phyloP scores from a whole-genome alignment of 2,329 filamentous ascomycete species.

The Fusarium sp. region DNA sequence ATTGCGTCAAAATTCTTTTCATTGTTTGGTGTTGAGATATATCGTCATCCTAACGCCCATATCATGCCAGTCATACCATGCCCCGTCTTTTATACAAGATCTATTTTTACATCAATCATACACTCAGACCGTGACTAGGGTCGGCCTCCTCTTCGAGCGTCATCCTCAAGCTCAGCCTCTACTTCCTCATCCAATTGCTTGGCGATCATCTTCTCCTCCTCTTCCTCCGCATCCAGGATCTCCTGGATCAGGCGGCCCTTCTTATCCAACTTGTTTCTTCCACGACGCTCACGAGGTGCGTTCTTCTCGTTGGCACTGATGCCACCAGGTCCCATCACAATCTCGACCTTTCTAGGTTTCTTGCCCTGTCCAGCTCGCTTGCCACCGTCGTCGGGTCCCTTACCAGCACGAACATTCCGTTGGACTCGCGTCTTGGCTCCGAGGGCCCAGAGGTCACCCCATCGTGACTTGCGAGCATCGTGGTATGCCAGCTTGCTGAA shows the following conservation, averaged over 20 bases:
- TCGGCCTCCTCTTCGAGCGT: conserved; percentile 30
- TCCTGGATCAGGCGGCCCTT: conserved; percentile 58
- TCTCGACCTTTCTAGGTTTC: conserved; percentile 56
- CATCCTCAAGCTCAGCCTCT: conserved; percentile 46
- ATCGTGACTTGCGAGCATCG: conserved; percentile 88
- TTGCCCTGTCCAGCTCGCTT: conserved; percentile 59
- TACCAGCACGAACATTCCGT: conserved; percentile 72
- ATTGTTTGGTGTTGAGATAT: conserved; percentile 42
- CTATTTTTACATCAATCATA: conserved; percentile 40
- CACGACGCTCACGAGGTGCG: conserved; percentile 54
- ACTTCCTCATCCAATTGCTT: conserved; percentile 52
- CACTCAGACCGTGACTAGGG: conserved; percentile 15
- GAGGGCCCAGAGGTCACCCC: conserved; percentile 96
- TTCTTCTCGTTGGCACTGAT: conserved; percentile 57
- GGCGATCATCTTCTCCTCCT: conserved; percentile 50
- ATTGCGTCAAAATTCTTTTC: conserved; percentile 5
- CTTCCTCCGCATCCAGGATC: conserved; percentile 53
- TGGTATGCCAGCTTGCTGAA: conserved; percentile 87
- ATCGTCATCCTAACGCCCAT: conserved; percentile 32
- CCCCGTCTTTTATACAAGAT: conserved; percentile 36
- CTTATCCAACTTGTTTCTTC: conserved; percentile 58
- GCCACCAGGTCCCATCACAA: conserved; percentile 53
- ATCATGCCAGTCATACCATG: conserved; percentile 22
- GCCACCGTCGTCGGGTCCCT: conserved; percentile 61
- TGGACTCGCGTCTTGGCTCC: conserved; percentile 87